Evolutionary conservation across 169 alveolate genomes (phyloP).

Genomic region (Eimeria maxima): DNA sequence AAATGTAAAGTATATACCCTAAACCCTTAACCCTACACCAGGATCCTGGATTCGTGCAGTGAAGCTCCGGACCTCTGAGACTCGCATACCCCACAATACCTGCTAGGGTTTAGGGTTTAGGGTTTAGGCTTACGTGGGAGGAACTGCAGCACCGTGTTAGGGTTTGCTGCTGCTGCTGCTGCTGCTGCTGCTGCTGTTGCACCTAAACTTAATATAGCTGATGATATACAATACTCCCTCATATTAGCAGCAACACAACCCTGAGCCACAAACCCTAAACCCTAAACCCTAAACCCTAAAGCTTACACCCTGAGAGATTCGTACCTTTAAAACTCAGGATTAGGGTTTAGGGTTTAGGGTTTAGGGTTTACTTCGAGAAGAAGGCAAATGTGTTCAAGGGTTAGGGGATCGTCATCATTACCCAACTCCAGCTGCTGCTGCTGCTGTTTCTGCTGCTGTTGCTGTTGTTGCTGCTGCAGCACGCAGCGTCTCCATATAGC

Average conservation of each 20-base stretch:
- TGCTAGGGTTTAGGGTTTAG: constrained; percentile 26
- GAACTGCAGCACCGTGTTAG: background rate
- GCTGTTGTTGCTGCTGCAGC: constrained; percentile 34
- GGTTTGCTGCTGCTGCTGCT: too few relatives aligned
- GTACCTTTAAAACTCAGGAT: too few relatives aligned
- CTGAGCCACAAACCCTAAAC: constrained; percentile 39
- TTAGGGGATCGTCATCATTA: background rate
- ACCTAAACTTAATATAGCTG: background rate
- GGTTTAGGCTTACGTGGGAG: constrained; percentile 35
- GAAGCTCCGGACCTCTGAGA: too few relatives aligned
- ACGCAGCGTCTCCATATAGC: constrained; percentile 39
- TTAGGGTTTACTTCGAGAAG: constrained; percentile 7
- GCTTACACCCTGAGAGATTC: too few relatives aligned
- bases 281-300: constrained; percentile 18
- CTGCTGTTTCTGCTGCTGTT: constrained; percentile 13
- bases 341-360: constrained; percentile 49
- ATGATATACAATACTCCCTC: background rate
- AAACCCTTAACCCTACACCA: background rate
- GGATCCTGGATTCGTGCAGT: background rate
- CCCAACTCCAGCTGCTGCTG: constrained; percentile 37
- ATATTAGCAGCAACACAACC: background rate
- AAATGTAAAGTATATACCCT: background rate
- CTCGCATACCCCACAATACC: too few relatives aligned
- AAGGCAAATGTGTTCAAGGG: constrained; percentile 2
- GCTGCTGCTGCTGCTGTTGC: constrained; percentile 20